These are phyloP conservation scores for Irpex sp. DNA, from an alignment of 1,284 basidiomycete genomes.

Conservation along the genomic window DNA sequence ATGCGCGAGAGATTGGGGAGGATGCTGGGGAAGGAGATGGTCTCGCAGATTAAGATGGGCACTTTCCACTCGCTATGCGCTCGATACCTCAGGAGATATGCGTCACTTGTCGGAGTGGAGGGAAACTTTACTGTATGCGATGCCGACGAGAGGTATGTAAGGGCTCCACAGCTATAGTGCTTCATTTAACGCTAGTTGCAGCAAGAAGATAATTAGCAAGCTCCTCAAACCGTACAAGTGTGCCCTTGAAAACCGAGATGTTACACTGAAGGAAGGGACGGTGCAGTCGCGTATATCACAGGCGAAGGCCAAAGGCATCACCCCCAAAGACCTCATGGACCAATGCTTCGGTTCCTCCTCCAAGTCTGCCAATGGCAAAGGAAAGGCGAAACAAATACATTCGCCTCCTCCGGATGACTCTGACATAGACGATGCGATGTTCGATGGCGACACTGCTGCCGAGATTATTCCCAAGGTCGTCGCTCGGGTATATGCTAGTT, in stretches of 20 bases:
- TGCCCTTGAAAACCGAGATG: constrained; percentile 43
- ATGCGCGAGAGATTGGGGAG: constrained; percentile 75
- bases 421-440: not conserved
- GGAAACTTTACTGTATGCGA: constrained; percentile 85
- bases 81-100: constrained; percentile 67
- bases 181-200: constrained; percentile 25
- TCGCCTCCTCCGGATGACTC: constrained; percentile 4
- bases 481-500: constrained; percentile 63
- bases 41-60: constrained; percentile 65
- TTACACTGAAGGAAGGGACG: constrained; percentile 58
- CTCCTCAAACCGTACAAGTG: constrained; percentile 52
- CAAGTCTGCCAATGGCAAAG: constrained; percentile 12
- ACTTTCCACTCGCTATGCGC: constrained; percentile 87
- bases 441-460: not conserved
- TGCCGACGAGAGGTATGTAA: constrained; percentile 71
- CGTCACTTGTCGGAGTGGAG: constrained; percentile 55
- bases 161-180: not conserved
- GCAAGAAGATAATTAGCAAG: constrained; percentile 70
- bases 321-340: constrained; percentile 43
- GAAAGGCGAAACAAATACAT: constrained; percentile 15
- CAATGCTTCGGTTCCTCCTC: constrained; percentile 9
- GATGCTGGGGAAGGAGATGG: constrained; percentile 67
- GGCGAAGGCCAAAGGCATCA: constrained; percentile 73
- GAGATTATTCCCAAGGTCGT: constrained; percentile 37
- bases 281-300: constrained; percentile 72